A percentile compares a stretch with the other conserved stretches of the same genome.
Evolutionary conservation across 371 early-diverging fungal genomes (phyloP).

Genomic region (Capillidium heterosporum): DNA sequence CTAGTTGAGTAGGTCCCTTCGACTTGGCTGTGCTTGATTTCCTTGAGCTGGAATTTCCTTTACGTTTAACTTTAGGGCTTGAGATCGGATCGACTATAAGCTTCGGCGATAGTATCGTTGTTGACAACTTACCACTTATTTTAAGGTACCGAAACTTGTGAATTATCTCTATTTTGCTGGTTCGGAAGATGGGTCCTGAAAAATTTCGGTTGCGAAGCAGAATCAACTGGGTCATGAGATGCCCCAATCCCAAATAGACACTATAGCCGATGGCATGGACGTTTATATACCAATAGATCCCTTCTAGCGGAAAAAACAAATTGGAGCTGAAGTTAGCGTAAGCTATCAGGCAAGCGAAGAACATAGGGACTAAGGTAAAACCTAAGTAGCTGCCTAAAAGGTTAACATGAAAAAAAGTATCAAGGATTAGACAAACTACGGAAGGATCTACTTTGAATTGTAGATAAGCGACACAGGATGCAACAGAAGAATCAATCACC

Average conservation of each 20-base stretch:
- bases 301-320: background rate
- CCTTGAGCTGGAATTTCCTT: background rate
- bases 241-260: background rate
- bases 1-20: background rate
- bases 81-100: background rate
- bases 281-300: background rate
- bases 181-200: background rate
- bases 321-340: background rate
- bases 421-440: no score
- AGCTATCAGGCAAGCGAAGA: background rate
- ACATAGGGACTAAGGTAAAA: background rate
- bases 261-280: background rate
- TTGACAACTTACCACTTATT: background rate
- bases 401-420: background rate
- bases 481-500: no score
- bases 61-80: background rate
- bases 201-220: background rate
- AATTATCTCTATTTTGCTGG: background rate
- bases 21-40: background rate
- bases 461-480: no score
- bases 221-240: background rate
- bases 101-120: background rate
- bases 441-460: no score
- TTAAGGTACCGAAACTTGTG: constrained; percentile 3
- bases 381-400: background rate